phyloP scores from a whole-genome alignment of 2,329 filamentous ascomycete species.

The Ophiostoma sp. region DNA sequence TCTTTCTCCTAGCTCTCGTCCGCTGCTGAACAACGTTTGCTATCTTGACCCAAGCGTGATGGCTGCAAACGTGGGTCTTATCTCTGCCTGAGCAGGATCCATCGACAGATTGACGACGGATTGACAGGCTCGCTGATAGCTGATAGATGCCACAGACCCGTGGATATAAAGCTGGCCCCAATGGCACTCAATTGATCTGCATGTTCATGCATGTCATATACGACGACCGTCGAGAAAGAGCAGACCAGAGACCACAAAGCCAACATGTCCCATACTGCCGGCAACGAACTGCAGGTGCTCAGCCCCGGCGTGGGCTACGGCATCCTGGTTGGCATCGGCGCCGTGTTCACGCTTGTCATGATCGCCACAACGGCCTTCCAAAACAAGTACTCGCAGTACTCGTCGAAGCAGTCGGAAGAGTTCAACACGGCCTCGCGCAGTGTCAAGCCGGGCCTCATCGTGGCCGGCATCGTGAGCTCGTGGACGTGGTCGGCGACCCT shows the following conservation, averaged over 20 bases:
- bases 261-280: not conserved
- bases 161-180: not conserved
- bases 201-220: too few species aligned
- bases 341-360: conserved; percentile 35
- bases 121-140: not conserved
- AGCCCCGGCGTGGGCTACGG: conserved; percentile 43
- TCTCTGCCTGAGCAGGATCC: not conserved
- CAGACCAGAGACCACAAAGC: too few species aligned
- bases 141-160: not conserved
- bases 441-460: conserved; percentile 43
- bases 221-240: too few species aligned
- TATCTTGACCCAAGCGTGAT: not conserved
- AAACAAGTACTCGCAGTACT: conserved; percentile 37
- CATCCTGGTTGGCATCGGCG: conserved; percentile 46
- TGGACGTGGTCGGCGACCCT: conserved; percentile 47
- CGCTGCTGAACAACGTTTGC: not conserved
- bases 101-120: not conserved
- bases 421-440: conserved; percentile 35
- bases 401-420: conserved; percentile 23
- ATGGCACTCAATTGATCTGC: not conserved
- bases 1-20: not conserved
- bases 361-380: conserved; percentile 35
- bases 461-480: conserved; percentile 43
- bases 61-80: not conserved
- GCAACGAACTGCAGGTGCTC: conserved; percentile 23